Conservation (phyloP, 2,329 filamentous ascomycete species). For the Fusarium austroafricanum region DNA sequence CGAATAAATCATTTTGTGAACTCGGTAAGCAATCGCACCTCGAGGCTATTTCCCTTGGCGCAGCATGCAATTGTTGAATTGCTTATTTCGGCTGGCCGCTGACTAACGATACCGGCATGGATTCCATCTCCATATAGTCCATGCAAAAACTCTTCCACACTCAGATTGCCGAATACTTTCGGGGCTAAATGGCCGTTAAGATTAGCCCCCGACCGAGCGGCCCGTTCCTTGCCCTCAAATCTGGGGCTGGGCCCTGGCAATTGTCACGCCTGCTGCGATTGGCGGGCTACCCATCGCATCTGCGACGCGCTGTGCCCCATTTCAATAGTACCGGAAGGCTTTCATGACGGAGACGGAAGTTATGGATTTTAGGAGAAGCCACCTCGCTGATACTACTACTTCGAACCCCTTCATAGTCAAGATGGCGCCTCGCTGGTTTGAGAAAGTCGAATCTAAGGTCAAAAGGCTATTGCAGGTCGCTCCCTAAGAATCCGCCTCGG, state of each 20-base stretch:
- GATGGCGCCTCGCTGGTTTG: neutral
- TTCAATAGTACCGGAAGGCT: neutral
- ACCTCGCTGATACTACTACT: too few relatives aligned
- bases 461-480: neutral
- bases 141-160: neutral
- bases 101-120: constrained; percentile 1
- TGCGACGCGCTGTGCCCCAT: neutral
- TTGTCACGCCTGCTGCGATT: neutral
- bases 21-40: constrained; percentile 4
- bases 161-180: neutral
- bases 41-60: neutral
- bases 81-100: neutral
- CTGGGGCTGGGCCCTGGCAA: neutral
- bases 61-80: constrained; percentile 1
- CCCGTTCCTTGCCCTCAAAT: neutral
- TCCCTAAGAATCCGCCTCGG: too few relatives aligned
- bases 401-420: too few relatives aligned
- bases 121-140: constrained; percentile 2
- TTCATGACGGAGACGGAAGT: neutral
- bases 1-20: neutral
- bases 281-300: neutral
- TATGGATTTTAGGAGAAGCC: constrained; percentile 5
- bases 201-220: neutral
- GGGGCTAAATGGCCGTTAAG: neutral
- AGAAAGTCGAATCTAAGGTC: neutral